These are phyloP conservation scores for Spinellus fusiger DNA, from an alignment of 192 early-diverging fungal species.

Conservation along the genomic window DNA sequence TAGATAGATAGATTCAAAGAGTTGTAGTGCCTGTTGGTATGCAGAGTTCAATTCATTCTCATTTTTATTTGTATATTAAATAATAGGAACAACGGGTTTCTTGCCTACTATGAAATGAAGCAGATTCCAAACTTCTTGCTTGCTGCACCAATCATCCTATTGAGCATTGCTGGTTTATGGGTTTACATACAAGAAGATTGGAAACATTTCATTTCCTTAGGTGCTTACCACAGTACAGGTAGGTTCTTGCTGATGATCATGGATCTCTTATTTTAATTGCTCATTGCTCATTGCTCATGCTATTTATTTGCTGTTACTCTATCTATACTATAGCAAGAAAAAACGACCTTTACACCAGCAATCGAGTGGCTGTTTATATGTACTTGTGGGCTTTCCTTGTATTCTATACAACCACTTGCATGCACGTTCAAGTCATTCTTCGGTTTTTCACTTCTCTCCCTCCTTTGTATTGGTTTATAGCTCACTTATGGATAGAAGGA, in stretches of 20 bases:
- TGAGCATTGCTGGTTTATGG: constrained; percentile 57
- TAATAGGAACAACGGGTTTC: constrained; percentile 78
- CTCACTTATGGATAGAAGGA: constrained; percentile 14
- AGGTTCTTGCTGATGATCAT: not conserved
- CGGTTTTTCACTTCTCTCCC: constrained; percentile 81
- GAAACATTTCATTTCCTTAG: constrained; percentile 52
- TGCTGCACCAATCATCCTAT: constrained; percentile 67
- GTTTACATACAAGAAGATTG: constrained; percentile 49
- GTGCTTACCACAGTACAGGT: constrained; percentile 5
- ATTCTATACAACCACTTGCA: constrained; percentile 54
- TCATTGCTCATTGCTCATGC: not conserved
- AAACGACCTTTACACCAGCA: not conserved
- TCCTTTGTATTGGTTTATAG: constrained; percentile 75
- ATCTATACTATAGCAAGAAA: not conserved
- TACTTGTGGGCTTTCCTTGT: constrained; percentile 67
- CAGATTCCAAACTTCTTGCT: constrained; percentile 92
- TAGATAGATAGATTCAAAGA: no score
- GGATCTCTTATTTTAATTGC: not conserved
- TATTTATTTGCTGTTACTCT: no score
- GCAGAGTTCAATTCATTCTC: not conserved
- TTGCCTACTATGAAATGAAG: constrained; percentile 72
- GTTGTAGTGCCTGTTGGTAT: no score
- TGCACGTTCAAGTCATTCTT: constrained; percentile 90
- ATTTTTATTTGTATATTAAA: not conserved
- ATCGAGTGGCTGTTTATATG: constrained; percentile 29